Percentiles rank a stretch among this genome's conserved stretches.
Conservation (phyloP, 108 stramenopile species). For the Skeletonema grethae region DNA sequence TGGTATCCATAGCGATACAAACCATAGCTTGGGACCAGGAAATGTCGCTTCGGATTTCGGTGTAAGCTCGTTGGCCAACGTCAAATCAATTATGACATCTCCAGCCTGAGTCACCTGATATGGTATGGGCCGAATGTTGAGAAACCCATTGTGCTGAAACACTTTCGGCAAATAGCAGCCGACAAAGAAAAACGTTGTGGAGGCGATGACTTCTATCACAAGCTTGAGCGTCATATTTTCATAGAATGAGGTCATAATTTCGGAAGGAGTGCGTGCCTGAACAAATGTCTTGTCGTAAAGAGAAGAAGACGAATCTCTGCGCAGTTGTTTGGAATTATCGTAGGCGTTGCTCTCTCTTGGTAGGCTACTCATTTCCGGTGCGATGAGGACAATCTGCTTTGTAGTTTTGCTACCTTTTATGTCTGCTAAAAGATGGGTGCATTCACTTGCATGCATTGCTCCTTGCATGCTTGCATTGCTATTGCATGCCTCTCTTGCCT, state of each 20-base stretch:
- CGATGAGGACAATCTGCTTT: too few species aligned
- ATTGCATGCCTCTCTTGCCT: too few species aligned
- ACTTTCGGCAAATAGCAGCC: constrained; percentile 30
- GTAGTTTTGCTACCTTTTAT: too few species aligned
- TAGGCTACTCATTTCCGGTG: background rate
- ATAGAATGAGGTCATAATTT: constrained; percentile 28
- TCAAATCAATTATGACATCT: constrained; percentile 44
- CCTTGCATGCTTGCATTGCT: too few species aligned
- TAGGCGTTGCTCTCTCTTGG: constrained; percentile 5
- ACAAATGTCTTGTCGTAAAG: constrained; percentile 9
- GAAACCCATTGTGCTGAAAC: constrained; percentile 1
- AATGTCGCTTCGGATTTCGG: constrained; percentile 39
- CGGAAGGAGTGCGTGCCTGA: constrained; percentile 22
- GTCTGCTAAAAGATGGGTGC: too few species aligned
- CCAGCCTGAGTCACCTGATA: constrained; percentile 40
- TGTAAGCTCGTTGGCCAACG: constrained; percentile 34
- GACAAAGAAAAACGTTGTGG: constrained; percentile 14
- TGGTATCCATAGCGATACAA: constrained; percentile 36
- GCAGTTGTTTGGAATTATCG: constrained; percentile 24
- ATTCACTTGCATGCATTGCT: too few species aligned
- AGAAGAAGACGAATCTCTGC: constrained; percentile 24
- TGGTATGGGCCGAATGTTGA: constrained; percentile 14
- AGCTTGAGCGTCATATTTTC: constrained; percentile 20
- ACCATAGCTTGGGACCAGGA: constrained; percentile 37
- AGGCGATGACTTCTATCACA: background rate